Evolutionary conservation across 2,329 filamentous ascomycete genomes (phyloP).

Genomic region (Trichoderma citrinoviride): DNA sequence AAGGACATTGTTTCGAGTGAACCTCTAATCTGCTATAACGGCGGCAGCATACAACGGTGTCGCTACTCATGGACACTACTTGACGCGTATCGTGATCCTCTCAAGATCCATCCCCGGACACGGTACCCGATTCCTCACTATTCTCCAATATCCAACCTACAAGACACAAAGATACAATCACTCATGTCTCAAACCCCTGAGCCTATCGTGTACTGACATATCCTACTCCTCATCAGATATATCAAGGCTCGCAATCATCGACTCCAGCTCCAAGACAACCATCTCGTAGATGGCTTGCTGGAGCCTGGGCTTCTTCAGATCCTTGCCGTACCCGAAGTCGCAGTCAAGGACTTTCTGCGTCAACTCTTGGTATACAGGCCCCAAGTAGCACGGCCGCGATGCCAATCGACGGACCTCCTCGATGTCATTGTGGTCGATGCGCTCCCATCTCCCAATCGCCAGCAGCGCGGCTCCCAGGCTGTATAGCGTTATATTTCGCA

Average conservation of each 20-base stretch:
- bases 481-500: neutral
- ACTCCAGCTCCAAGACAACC: neutral
- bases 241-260: constrained; percentile 5
- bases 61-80: neutral
- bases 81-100: neutral
- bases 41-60: neutral
- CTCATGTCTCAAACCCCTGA: no score
- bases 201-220: neutral
- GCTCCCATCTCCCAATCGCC: constrained; percentile 2
- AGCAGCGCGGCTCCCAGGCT: neutral
- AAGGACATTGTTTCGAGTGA: no score
- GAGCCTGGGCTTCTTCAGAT: constrained; percentile 8
- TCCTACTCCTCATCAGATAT: neutral
- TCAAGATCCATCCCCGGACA: neutral
- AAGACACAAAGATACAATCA: no score
- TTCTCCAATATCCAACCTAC: no score
- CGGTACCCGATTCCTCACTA: no score
- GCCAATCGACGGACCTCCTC: constrained; percentile 7
- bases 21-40: no score
- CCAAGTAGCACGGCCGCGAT: neutral
- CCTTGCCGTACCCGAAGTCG: constrained; percentile 4
- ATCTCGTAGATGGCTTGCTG: neutral
- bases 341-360: constrained; percentile 3
- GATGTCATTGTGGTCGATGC: neutral
- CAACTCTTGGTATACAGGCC: neutral